Evolutionary conservation across 345 rosid species (phyloP).

Genomic region (Eutrema japonicum): DNA sequence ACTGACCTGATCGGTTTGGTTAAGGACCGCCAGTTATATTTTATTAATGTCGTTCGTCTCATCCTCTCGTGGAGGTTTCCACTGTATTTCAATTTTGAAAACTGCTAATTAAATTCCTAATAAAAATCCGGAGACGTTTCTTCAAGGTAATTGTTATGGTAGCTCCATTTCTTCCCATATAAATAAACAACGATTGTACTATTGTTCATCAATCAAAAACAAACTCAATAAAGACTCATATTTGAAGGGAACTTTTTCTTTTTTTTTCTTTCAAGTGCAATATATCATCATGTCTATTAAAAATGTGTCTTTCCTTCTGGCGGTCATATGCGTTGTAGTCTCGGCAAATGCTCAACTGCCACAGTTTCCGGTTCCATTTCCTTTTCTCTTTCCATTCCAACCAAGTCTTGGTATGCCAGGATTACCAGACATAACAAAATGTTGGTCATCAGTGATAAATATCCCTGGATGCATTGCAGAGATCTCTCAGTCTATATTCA

Average conservation of each 20-base stretch:
- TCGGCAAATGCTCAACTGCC: conserved; percentile 14
- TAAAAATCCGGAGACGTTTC: conserved; percentile 1
- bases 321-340: neutral
- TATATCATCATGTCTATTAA: conserved; percentile 9
- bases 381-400: neutral
- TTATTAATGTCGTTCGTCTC: neutral
- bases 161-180: neutral
- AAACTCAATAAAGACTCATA: neutral
- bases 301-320: neutral
- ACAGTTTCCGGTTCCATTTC: neutral
- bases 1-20: neutral
- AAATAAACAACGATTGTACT: conserved; percentile 5
- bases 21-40: too few relatives aligned
- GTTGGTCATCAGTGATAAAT: neutral
- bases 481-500: neutral
- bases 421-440: neutral
- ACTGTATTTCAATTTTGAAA: neutral
- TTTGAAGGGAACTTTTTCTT: neutral
- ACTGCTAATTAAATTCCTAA: neutral
- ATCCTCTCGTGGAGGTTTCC: neutral
- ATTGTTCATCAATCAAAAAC: neutral
- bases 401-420: neutral
- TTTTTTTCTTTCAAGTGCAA: neutral
- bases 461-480: neutral
- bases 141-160: neutral